A percentile compares a stretch with the other conserved stretches of the same genome.
These are phyloP conservation scores for Hirschfeldia incana DNA, from an alignment of 345 rosid species.

Conservation along the genomic window DNA sequence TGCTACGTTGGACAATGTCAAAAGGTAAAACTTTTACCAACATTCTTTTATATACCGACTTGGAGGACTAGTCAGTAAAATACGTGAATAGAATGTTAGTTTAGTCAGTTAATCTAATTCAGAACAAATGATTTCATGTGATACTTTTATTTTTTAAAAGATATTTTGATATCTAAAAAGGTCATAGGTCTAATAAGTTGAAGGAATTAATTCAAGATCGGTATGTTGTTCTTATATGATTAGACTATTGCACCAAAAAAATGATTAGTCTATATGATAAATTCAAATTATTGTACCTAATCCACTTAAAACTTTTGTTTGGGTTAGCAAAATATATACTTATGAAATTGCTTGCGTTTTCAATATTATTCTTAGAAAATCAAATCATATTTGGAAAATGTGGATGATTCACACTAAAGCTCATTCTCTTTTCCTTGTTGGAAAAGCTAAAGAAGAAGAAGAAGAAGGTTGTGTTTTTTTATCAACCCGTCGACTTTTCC, in stretches of 20 bases:
- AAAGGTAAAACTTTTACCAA: not conserved
- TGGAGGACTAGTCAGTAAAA: not conserved
- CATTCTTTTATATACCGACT: not conserved
- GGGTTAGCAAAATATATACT: not conserved
- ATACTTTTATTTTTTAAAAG: not conserved
- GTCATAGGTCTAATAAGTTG: not conserved
- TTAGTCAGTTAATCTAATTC: not conserved
- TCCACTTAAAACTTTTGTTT: slow-evolving; percentile 8
- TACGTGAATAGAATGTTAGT: not conserved
- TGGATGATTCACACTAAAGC: slow-evolving; percentile 6
- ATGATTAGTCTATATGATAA: not conserved
- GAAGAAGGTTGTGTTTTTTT: not conserved
- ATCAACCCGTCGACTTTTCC: not conserved
- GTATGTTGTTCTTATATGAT: not conserved
- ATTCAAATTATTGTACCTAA: not conserved
- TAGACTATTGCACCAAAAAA: no score
- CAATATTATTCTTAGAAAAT: not conserved
- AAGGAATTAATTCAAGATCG: not conserved
- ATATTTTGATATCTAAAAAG: not conserved
- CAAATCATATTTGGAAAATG: slow-evolving; percentile 2
- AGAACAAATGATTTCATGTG: not conserved
- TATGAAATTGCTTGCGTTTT: not conserved
- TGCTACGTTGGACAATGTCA: slow-evolving; percentile 18
- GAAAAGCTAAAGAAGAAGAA: not conserved
- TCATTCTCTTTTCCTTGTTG: not conserved